Percentiles rank a stretch among this genome's conserved stretches.
phyloP scores from a whole-genome alignment of 345 rosid species.

The Eutrema japonicum region DNA sequence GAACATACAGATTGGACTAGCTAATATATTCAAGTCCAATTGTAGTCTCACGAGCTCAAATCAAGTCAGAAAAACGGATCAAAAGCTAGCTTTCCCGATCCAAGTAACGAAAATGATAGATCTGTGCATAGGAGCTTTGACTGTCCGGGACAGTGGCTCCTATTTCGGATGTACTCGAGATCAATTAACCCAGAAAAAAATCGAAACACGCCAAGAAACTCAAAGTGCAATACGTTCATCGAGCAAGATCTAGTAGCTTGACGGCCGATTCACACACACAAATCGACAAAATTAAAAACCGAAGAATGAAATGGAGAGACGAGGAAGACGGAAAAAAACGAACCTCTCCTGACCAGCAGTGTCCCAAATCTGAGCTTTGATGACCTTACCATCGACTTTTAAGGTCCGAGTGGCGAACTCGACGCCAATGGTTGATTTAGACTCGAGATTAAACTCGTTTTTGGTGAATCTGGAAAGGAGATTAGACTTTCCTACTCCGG shows the following conservation, averaged over 20 bases:
- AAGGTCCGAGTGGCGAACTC: constrained; percentile 71
- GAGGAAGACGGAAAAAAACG: constrained; percentile 3
- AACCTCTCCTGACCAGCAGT: constrained; percentile 71
- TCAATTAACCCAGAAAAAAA: not conserved
- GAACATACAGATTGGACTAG: not conserved
- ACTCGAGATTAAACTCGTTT: constrained; percentile 73
- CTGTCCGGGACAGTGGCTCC: not conserved
- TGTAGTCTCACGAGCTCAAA: constrained; percentile 14
- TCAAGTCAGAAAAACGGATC: constrained; percentile 3
- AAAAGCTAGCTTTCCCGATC: not conserved
- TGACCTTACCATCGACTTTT: constrained; percentile 63
- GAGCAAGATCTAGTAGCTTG: constrained; percentile 38
- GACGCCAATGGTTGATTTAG: constrained; percentile 79
- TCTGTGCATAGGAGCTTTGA: constrained; percentile 27
- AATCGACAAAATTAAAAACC: constrained; percentile 14
- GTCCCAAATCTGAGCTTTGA: constrained; percentile 84
- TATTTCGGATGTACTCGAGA: constrained; percentile 3
- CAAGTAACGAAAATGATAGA: constrained; percentile 18
- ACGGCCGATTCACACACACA: constrained; percentile 4
- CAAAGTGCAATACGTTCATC: not conserved
- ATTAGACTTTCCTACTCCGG: constrained; percentile 76
- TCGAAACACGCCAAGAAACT: not conserved
- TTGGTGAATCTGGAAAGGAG: constrained; percentile 67
- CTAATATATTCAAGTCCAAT: constrained; percentile 6
- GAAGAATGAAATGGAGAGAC: constrained; percentile 4